A percentile compares a stretch with the other conserved stretches of the same genome.
Evolutionary conservation across 306 rosid species (phyloP).

Genomic region (Lablab purpureus): DNA sequence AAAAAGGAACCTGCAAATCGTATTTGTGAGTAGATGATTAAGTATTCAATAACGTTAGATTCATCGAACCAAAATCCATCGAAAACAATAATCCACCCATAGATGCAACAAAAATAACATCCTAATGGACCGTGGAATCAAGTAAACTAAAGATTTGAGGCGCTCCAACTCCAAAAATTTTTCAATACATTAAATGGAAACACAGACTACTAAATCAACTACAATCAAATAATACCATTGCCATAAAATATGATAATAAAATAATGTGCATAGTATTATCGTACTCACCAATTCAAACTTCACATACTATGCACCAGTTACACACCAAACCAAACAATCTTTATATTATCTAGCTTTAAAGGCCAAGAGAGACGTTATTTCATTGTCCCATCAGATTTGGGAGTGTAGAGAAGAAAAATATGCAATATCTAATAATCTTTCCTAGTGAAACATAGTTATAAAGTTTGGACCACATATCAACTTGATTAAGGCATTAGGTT

Average conservation of each 20-base stretch:
- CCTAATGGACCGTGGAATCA: background rate
- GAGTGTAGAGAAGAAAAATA: background rate
- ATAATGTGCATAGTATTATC: slow-evolving; percentile 4
- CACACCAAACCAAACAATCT: slow-evolving; percentile 20
- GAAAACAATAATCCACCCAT: too few species aligned
- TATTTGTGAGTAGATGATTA: too few species aligned
- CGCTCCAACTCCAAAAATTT: slow-evolving; percentile 25
- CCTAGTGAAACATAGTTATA: background rate
- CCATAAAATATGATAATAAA: slow-evolving; percentile 24
- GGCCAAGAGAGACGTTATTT: background rate
- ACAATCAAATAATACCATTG: background rate
- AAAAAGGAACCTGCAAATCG: too few species aligned
- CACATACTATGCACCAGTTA: background rate
- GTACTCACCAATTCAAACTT: background rate
- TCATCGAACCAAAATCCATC: too few species aligned
- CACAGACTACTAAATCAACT: slow-evolving; percentile 1
- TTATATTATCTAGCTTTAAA: slow-evolving; percentile 3
- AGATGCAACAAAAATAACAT: background rate
- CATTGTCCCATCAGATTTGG: background rate
- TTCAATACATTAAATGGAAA: slow-evolving; percentile 11
- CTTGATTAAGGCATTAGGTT: slow-evolving; percentile 10
- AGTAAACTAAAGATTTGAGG: slow-evolving; percentile 20
- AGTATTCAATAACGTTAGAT: too few species aligned
- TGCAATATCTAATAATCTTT: slow-evolving; percentile 5
- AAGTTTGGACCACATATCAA: slow-evolving; percentile 23